Base-by-base conservation (phyloP, 495 filamentous ascomycete genomes). In the Penicillium arizonense region DNA sequence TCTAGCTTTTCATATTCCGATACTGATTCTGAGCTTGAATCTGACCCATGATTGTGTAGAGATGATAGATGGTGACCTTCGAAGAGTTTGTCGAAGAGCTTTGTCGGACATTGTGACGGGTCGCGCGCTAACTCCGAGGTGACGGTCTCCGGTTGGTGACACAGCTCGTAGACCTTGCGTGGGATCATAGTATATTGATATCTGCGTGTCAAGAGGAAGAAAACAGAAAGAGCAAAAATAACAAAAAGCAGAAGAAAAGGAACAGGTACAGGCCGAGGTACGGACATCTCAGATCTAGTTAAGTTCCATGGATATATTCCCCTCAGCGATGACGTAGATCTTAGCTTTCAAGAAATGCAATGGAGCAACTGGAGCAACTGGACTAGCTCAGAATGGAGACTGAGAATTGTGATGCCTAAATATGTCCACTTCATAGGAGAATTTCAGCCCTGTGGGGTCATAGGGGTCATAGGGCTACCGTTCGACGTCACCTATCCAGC, bases 41-140 rank as follows among this genome's bases (percentile, higher is more conserved):
- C 40, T 30, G 52, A 32, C 10, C 14, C n/a, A 20, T 9, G 8
- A 21, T 50, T 35, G 53, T 21, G 18, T 33, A 9, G 42, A 53
- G 55, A 35, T 14, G 18, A 34, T 47, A 44, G 46, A 62, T 58
- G 12, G 44, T 59, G 41, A 26, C 50, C 16, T 4, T 75, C 75
- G 52, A 79, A 87, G 0, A 90, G 67, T 47, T 71, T 62, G 40
- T 84, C 72, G 62, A 78, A 84, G 1, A 80, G 73, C 8, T 84
- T 72, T 0, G 66, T 69, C 0, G 86, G 84, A 0, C 74, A 52
- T 3, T 79, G 53, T 4, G 61, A 70, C 2, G 84, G 81, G 49
- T 86, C 70, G 45, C 70, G 53, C 3, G 81, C 80, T 5, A 88
- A 60, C 44, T 82, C 68, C 0, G 80, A 76, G 18, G 74, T 83